phyloP scores from a whole-genome alignment of 768 basidiomycete species.

The Lactarius psammicola region DNA sequence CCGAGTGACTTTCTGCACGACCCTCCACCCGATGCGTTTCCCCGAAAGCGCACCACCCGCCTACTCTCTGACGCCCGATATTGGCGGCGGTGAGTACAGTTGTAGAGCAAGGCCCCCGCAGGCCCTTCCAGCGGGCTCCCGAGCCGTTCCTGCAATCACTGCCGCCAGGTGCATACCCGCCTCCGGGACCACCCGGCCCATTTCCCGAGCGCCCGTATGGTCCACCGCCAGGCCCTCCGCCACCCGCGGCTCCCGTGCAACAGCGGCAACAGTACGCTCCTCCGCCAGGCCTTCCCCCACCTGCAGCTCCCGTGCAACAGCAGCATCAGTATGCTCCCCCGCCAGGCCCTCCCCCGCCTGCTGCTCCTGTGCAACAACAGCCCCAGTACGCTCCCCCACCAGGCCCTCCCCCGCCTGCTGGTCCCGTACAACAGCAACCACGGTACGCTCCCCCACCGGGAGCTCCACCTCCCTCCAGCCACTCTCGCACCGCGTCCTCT shows the following conservation, averaged over 20 bases:
- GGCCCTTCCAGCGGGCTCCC: conserved; percentile 57
- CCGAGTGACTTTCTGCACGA: neutral
- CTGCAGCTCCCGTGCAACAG: neutral
- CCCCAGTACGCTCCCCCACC: conserved; percentile 38
- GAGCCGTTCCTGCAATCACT: conserved; percentile 11
- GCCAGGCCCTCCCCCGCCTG: neutral
- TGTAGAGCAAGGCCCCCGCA: conserved; percentile 56
- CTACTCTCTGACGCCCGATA: conserved; percentile 59
- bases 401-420: conserved; percentile 30
- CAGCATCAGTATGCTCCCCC: conserved; percentile 9
- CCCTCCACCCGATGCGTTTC: conserved; percentile 30
- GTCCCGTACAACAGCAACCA: conserved; percentile 6
- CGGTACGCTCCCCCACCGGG: conserved; percentile 38
- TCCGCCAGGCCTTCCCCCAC: conserved; percentile 27
- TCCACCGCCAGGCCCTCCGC: conserved; percentile 36
- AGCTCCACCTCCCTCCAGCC: conserved; percentile 31
- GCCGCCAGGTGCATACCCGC: conserved; percentile 18
- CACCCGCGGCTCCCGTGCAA: conserved; percentile 9
- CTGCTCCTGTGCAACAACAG: neutral
- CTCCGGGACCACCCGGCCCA: conserved; percentile 18
- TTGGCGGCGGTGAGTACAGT: conserved; percentile 58
- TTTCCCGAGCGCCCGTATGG: conserved; percentile 29
- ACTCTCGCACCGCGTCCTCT: conserved; percentile 22
- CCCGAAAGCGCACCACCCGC: conserved; percentile 68
- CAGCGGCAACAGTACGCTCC: conserved; percentile 8